Evolutionary conservation across 371 early-diverging fungal genomes (phyloP), one percentile per base, ranked within the genome.

Genomic region (Mucor irregularis): DNA sequence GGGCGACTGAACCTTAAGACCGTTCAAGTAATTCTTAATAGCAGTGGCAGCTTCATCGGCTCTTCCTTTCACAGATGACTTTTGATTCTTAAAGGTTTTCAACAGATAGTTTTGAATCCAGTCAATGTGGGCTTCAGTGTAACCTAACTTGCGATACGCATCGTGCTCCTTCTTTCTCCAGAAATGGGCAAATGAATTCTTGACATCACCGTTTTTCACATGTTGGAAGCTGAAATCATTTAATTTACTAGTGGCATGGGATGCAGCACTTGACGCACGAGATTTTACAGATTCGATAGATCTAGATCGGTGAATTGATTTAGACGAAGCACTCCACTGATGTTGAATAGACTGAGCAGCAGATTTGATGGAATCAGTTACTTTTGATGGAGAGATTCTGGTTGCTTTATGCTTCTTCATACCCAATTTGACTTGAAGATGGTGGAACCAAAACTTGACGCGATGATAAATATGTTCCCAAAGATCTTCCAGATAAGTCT

Each of bases 11-110:
- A 76, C 54, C 24, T 57, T 50, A 11, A 68, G 50, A 13, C 55
- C 58, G 10, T 66, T 56, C 19, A 76, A 28, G 51, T 71, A 74
- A 9, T 66, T 49, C n/a, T 59, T 63, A 14, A 78, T 49, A 19
- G 54, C 56, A 25, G 55, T 57, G 24, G 63, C 43, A 0, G 64
- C 66, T 16, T 59, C 62, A 16, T 70, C 71, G 16, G 70, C 33
- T 24, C 65, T 66, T 10, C 63, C 50, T 10, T 60, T 50, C 0
- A 68, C 69, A 2, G 47, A 30, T n/a, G 53, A 21, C 16, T 66
- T 66, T 30, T 61, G 57, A n/a, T 66, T 53, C 24, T 40, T 53
- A 34, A 62, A 62, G 3, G 62, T 54, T 14, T 50, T 52, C 24
- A 49, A 46, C 5, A 66, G 56, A 21, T 66, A 61, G 25, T 53